phyloP scores from a whole-genome alignment of 352 stramenopile species.

The Globisporangium emineosum region DNA sequence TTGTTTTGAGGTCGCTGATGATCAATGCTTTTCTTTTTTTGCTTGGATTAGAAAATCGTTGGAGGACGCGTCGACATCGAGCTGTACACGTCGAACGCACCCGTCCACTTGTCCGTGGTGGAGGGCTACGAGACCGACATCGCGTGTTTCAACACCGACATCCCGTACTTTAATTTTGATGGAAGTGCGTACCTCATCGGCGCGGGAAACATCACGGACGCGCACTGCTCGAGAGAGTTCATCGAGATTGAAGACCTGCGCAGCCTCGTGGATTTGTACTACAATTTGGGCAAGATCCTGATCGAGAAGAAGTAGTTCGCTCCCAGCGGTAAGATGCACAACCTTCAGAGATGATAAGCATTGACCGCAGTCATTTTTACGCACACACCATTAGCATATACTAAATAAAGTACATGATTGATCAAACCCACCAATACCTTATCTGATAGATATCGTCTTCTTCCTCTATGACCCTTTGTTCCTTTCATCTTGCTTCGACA shows the following conservation, averaged over 20 bases:
- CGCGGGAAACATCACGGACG: constrained; percentile 70
- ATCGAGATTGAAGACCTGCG: constrained; percentile 68
- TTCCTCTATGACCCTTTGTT: no score
- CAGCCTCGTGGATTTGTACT: constrained; percentile 67
- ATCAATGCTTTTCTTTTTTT: neutral
- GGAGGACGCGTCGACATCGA: constrained; percentile 56
- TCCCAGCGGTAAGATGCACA: neutral
- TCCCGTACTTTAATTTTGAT: constrained; percentile 86
- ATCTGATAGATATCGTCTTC: no score
- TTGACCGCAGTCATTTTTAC: neutral
- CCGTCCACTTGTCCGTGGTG: constrained; percentile 73
- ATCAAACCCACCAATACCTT: neutral
- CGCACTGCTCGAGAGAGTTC: constrained; percentile 69
- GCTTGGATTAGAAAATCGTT: constrained; percentile 46
- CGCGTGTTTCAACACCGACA: constrained; percentile 87
- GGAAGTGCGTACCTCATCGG: constrained; percentile 79
- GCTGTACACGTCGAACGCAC: constrained; percentile 83
- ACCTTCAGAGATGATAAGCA: neutral
- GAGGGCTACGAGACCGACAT: constrained; percentile 85
- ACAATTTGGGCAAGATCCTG: constrained; percentile 60
- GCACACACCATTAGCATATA: neutral
- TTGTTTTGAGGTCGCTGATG: neutral
- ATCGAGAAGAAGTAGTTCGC: constrained; percentile 43
- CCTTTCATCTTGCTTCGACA: no score
- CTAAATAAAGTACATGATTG: neutral